Conservation (phyloP, 495 filamentous ascomycete species). For the Staphylotrichum tortipilum region DNA sequence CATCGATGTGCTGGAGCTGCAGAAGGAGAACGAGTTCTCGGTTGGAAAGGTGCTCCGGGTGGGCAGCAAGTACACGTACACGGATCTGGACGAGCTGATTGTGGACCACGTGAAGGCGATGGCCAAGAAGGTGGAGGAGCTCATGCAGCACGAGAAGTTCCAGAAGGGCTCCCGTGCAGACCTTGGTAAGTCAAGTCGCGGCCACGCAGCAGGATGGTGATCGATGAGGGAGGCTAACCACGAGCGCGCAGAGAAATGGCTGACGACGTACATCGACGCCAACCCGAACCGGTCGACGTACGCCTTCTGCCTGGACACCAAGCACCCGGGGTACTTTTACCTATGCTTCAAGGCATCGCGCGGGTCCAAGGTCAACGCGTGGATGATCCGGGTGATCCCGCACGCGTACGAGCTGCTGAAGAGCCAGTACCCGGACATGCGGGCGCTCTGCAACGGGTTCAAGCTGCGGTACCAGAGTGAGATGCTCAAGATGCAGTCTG, state of each 20-base stretch:
- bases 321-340: slow-evolving; percentile 87
- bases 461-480: slow-evolving; percentile 47
- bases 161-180: slow-evolving; percentile 69
- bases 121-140: slow-evolving; percentile 95
- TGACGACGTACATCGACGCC: slow-evolving; percentile 88
- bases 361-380: slow-evolving; percentile 59
- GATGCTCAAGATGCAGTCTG: slow-evolving; percentile 34
- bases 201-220: too few relatives aligned
- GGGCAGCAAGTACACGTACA: slow-evolving; percentile 79
- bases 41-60: slow-evolving; percentile 78
- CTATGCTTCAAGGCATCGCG: slow-evolving; percentile 91
- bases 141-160: slow-evolving; percentile 87
- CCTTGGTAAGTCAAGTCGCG: slow-evolving; percentile 72
- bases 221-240: too few relatives aligned
- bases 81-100: slow-evolving; percentile 93
- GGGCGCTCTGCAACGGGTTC: slow-evolving; percentile 80
- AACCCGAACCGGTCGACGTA: slow-evolving; percentile 92
- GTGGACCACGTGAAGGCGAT: slow-evolving; percentile 95
- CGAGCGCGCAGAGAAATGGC: slow-evolving; percentile 70
- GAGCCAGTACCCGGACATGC: slow-evolving; percentile 85
- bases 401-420: slow-evolving; percentile 77
- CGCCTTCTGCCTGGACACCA: slow-evolving; percentile 85
- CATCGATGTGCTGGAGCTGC: slow-evolving; percentile 90
- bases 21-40: slow-evolving; percentile 93
- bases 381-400: slow-evolving; percentile 86